Evolutionary conservation across 257 asterid species (phyloP), one percentile per base, ranked within the genome.

Genomic region (Solanum paucissectum): DNA sequence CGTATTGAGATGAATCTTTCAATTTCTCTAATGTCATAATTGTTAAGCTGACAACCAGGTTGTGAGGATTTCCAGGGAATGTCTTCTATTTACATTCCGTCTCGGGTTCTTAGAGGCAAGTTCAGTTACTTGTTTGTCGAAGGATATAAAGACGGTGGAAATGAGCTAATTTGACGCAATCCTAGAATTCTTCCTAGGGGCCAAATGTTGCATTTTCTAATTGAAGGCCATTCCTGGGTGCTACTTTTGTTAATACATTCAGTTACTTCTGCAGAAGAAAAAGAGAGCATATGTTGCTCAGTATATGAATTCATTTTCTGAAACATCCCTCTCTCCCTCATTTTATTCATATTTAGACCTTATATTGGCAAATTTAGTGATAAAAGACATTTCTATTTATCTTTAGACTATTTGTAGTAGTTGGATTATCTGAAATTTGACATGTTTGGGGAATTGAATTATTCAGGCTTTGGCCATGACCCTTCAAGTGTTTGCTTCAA

Each of bases 401-500:
- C 5, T 81, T 81, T 44, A 81, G 27, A n/a, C 66, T 46, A 46
- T 81, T 14, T 81, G 40, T 10, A 34, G 18, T 81, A 46, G 64
- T 81, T 27, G 85, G 29, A 81, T 81, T 25, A 25, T 49, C 12
- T 71, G 55, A 21, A 55, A 58, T 83, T n/a, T 77, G 62, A 1
- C 68, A 27, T 81, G 85, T 81, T 18, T 81, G 85, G 84, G 64
- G 68, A 2, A 7, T 44, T 46, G 27, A 27, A 62, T 82, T 85
- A 85, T 77, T 86, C 95, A 96, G 99, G 98, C 98, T 62, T 83
- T 91, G 71, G 91, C 98, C 12, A 93, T 94, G 94, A 92, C 87
- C 89, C 90, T 96, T 90, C 98, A 96, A 96, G 99, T 93, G 86
- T 90, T 93, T 74, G 95, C 96, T 16, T 90, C 96, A 64, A 89